phyloP scores from a whole-genome alignment of 1,284 basidiomycete genomes.

The Sphagnurus paluster region DNA sequence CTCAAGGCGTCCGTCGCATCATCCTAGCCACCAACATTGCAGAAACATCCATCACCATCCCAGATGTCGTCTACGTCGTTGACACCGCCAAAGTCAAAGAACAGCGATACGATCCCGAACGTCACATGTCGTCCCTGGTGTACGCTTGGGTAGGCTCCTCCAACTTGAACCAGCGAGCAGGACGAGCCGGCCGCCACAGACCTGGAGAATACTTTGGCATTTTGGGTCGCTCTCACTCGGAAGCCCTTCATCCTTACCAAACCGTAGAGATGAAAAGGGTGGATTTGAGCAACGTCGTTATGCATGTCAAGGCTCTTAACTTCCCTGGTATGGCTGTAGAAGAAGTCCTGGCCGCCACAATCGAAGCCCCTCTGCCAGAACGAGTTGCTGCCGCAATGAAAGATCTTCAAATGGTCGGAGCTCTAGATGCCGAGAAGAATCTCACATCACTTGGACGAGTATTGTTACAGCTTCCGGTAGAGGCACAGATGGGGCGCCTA shows the following conservation, averaged over 20 bases:
- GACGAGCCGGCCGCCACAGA: conserved; percentile 91
- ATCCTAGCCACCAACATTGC: conserved; percentile 97
- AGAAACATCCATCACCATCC: conserved; percentile 95
- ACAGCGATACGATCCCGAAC: conserved; percentile 89
- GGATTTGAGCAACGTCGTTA: conserved; percentile 89
- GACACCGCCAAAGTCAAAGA: conserved; percentile 92
- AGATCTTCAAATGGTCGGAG: conserved; percentile 85
- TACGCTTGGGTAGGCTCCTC: conserved; percentile 91
- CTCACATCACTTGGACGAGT: conserved; percentile 89
- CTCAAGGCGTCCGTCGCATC: conserved; percentile 77
- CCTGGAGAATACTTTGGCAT: conserved; percentile 92
- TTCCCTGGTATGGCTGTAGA: conserved; percentile 88
- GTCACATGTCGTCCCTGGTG: conserved; percentile 85
- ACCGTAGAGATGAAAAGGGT: conserved; percentile 96
- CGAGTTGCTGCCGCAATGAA: conserved; percentile 84
- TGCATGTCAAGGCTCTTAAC: conserved; percentile 97
- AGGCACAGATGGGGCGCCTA: conserved; percentile 88
- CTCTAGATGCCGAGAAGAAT: conserved; percentile 76
- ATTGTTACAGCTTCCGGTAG: conserved; percentile 87
- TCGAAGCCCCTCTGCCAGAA: conserved; percentile 86
- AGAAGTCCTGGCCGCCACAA: conserved; percentile 82
- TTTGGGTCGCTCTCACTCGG: conserved; percentile 66
- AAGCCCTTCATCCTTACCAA: conserved; percentile 77
- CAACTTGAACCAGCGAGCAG: conserved; percentile 93
- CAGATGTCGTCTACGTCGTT: conserved; percentile 94